Evolutionary conservation across 2,329 filamentous ascomycete genomes (phyloP).

Genomic region (Acrodontium crateriforme): DNA sequence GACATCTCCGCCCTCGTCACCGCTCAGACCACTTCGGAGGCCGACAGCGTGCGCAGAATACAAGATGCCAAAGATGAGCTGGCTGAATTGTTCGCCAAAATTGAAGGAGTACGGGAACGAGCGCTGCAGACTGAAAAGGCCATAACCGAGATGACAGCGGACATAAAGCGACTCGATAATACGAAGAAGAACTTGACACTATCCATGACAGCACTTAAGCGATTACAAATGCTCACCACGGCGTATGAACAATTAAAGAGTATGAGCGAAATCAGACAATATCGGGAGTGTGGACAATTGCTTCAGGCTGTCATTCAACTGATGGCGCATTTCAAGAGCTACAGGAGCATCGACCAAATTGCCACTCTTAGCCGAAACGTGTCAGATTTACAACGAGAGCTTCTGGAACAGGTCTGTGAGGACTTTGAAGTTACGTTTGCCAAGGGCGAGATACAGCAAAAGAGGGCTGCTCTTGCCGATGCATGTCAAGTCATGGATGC

Average conservation of each 20-base stretch:
- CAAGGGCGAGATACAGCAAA: constrained; percentile 63
- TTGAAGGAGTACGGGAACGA: constrained; percentile 79
- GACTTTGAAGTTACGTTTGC: constrained; percentile 95
- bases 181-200: constrained; percentile 93
- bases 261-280: constrained; percentile 74
- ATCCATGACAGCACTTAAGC: constrained; percentile 94
- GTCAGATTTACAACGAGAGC: constrained; percentile 78
- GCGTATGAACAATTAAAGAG: constrained; percentile 92
- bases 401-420: constrained; percentile 96
- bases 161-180: constrained; percentile 92
- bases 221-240: constrained; percentile 95
- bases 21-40: constrained; percentile 69
- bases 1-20: constrained; percentile 61
- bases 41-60: constrained; percentile 81
- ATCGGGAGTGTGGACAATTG: constrained; percentile 85
- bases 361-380: constrained; percentile 85
- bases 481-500: constrained; percentile 92
- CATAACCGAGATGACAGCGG: constrained; percentile 96
- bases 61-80: constrained; percentile 83
- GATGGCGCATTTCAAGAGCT: constrained; percentile 97
- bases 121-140: constrained; percentile 87
- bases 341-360: constrained; percentile 95
- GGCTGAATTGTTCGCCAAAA: constrained; percentile 79
- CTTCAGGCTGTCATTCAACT: constrained; percentile 92
- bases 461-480: constrained; percentile 61